These are phyloP conservation scores for Aquilaria malaccensis DNA, from an alignment of 345 rosid genomes.

Conservation along the genomic window DNA sequence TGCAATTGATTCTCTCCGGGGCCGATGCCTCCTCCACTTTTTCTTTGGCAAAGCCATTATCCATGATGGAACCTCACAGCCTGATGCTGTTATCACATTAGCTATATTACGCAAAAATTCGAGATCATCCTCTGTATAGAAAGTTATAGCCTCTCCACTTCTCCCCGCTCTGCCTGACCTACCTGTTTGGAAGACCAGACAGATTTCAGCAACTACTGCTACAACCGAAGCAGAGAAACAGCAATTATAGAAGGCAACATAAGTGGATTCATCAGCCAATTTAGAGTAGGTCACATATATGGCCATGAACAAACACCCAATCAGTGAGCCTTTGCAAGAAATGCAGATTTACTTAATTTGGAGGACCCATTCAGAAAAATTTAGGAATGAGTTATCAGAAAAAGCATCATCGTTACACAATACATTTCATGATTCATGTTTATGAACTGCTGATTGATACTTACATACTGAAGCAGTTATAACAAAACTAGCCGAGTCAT, in stretches of 20 bases:
- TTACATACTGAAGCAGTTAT: too few species aligned
- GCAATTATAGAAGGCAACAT: not conserved
- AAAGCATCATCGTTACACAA: too few species aligned
- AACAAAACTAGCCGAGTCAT: too few species aligned
- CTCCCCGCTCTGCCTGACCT: slow-evolving; percentile 95
- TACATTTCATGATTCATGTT: too few species aligned
- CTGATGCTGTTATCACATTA: slow-evolving; percentile 74
- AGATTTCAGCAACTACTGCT: slow-evolving; percentile 3
- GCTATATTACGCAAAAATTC: slow-evolving; percentile 77
- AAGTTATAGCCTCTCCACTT: slow-evolving; percentile 80
- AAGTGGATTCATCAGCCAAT: not conserved
- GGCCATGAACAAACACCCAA: not conserved
- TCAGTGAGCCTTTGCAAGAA: not conserved
- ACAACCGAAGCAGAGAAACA: not conserved
- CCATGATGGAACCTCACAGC: slow-evolving; percentile 93
- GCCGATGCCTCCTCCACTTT: slow-evolving; percentile 85
- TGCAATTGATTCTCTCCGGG: slow-evolving; percentile 62
- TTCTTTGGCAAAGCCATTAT: slow-evolving; percentile 52
- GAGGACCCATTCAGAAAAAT: too few species aligned
- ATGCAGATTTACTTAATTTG: not conserved
- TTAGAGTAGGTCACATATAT: too few species aligned
- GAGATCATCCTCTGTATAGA: slow-evolving; percentile 76
- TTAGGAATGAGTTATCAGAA: too few species aligned
- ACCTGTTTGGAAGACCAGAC: slow-evolving; percentile 30
- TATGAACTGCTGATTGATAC: too few species aligned